phyloP scores from a whole-genome alignment of 2,329 filamentous ascomycete species.

The Passalora sequoiae region DNA sequence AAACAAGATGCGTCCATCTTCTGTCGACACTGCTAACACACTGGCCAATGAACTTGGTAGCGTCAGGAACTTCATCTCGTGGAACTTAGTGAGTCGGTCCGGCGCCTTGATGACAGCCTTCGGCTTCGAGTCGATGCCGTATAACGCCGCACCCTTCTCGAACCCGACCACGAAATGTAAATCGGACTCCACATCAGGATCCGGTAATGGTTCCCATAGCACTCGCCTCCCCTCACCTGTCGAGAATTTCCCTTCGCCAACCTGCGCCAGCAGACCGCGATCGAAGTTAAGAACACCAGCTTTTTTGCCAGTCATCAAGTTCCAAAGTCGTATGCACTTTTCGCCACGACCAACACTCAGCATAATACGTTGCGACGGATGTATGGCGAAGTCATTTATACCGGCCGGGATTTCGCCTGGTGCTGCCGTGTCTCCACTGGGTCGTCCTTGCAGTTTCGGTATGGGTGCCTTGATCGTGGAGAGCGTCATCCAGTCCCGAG shows the following conservation, averaged over 20 bases:
- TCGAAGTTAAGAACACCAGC: conserved; percentile 86
- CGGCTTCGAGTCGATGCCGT: conserved; percentile 80
- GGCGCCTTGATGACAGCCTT: conserved; percentile 64
- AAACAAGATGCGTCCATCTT: conserved; percentile 82
- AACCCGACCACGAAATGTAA: conserved; percentile 88
- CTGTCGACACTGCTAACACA: conserved; percentile 73
- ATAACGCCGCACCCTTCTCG: conserved; percentile 77
- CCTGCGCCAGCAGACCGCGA: conserved; percentile 63
- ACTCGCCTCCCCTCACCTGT: conserved; percentile 79
- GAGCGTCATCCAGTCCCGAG: conserved; percentile 82
- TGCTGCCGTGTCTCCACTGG: conserved; percentile 83
- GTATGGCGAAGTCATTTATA: conserved; percentile 90
- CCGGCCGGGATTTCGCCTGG: conserved; percentile 77
- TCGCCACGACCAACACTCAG: conserved; percentile 87
- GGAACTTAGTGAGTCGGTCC: conserved; percentile 68
- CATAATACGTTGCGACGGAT: conserved; percentile 96
- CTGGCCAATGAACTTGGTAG: conserved; percentile 39
- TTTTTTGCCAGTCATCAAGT: conserved; percentile 92
- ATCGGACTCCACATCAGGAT: conserved; percentile 43
- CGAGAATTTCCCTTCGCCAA: conserved; percentile 70
- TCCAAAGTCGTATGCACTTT: conserved; percentile 89
- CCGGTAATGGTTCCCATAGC: conserved; percentile 59
- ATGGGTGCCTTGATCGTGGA: conserved; percentile 85
- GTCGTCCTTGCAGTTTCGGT: conserved; percentile 71
- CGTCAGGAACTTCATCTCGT: conserved; percentile 69